A percentile compares a stretch with the other conserved stretches of the same genome.
phyloP scores from a whole-genome alignment of 1,284 basidiomycete genomes.

The Sporisorium graminicola region DNA sequence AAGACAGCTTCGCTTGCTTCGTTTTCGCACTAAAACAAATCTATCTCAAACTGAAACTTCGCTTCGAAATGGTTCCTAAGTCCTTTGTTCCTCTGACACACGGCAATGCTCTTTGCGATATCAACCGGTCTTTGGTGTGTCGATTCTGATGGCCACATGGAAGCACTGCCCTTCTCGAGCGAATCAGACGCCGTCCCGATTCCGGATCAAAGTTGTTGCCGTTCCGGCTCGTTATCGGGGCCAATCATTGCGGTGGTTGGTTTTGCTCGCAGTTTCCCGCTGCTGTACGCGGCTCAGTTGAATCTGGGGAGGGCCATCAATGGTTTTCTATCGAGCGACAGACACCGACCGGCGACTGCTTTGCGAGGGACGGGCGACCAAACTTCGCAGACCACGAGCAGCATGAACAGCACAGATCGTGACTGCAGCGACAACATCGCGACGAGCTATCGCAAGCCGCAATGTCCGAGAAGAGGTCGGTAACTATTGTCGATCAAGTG shows the following conservation, averaged over 20 bases:
- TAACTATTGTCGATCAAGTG: background rate
- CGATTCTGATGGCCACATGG: background rate
- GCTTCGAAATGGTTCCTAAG: background rate
- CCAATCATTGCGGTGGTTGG: conserved; percentile 2
- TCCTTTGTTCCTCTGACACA: background rate
- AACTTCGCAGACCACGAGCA: too few relatives aligned
- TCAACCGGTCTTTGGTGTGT: background rate
- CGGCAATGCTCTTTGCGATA: background rate
- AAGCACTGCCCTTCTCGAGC: conserved; percentile 3
- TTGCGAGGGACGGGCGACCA: too few relatives aligned
- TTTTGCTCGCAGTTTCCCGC: background rate
- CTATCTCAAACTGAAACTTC: background rate
- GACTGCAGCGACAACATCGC: too few relatives aligned
- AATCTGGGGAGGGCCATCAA: background rate
- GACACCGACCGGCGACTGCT: too few relatives aligned
- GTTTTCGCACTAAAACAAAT: conserved; percentile 2
- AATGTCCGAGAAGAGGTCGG: background rate
- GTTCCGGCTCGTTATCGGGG: background rate
- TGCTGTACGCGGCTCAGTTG: too few relatives aligned
- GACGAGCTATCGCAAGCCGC: too few relatives aligned
- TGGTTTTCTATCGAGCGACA: background rate
- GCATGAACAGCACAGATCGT: too few relatives aligned
- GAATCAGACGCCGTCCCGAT: conserved; percentile 1
- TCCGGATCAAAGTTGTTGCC: background rate
- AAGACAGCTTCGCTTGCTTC: background rate